Percentiles rank a stretch among this genome's conserved stretches.
These are phyloP conservation scores for Geotrichum ghanense DNA, from an alignment of 805 yeast species.

Conservation along the genomic window DNA sequence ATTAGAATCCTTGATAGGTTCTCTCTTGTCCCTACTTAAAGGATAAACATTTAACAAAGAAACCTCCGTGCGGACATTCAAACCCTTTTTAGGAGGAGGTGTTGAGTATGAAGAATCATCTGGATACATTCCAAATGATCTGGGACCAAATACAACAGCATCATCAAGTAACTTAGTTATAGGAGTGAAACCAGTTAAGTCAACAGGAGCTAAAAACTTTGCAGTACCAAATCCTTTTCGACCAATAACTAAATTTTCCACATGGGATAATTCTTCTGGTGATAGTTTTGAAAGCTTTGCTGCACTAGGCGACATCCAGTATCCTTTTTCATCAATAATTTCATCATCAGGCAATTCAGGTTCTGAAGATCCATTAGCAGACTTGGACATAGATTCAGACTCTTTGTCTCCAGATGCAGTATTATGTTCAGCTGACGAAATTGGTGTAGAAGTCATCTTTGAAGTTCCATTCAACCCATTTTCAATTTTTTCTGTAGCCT, in stretches of 20 bases:
- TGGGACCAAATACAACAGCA: slow-evolving; percentile 49
- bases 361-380: too few species aligned
- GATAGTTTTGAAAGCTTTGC: slow-evolving; percentile 49
- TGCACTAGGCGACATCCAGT: slow-evolving; percentile 76
- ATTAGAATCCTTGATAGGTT: slow-evolving; percentile 65
- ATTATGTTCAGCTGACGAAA: too few species aligned
- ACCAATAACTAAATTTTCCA: slow-evolving; percentile 63
- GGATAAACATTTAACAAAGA: slow-evolving; percentile 78
- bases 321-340: slow-evolving; percentile 56
- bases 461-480: too few species aligned
- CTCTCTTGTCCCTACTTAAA: slow-evolving; percentile 53
- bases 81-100: slow-evolving; percentile 70
- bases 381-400: too few species aligned
- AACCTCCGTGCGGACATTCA: slow-evolving; percentile 64
- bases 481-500: background rate
- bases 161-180: slow-evolving; percentile 52
- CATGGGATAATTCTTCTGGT: slow-evolving; percentile 50
- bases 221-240: slow-evolving; percentile 67
- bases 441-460: too few species aligned
- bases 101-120: slow-evolving; percentile 36
- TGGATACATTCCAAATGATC: slow-evolving; percentile 62
- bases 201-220: slow-evolving; percentile 72
- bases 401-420: background rate
- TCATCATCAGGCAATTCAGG: slow-evolving; percentile 26
- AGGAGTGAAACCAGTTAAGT: slow-evolving; percentile 55